These are phyloP conservation scores for Malassezia sympodialis DNA, from an alignment of 1,284 basidiomycete genomes.

Conservation along the genomic window DNA sequence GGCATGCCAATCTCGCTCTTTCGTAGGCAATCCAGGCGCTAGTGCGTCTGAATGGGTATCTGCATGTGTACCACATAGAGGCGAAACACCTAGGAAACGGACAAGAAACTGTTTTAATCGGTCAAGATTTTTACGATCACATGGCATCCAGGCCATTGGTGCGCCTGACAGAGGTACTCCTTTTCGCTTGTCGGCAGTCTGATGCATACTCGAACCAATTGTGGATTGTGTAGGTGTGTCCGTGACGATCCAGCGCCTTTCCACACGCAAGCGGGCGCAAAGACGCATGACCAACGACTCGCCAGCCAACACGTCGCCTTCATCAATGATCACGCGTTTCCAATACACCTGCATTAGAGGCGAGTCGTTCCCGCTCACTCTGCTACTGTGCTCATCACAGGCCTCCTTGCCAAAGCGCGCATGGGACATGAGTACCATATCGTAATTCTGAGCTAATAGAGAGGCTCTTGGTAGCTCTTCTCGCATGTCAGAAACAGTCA, in stretches of 20 bases:
- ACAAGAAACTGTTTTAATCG: slow-evolving; percentile 15
- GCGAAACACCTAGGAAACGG: slow-evolving; percentile 16
- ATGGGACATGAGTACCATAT: slow-evolving; percentile 20
- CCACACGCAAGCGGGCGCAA: slow-evolving; percentile 16
- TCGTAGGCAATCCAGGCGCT: neutral
- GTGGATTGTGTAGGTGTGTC: slow-evolving; percentile 20
- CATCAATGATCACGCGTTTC: slow-evolving; percentile 22
- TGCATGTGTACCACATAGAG: neutral
- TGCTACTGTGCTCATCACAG: slow-evolving; percentile 13
- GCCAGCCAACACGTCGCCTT: slow-evolving; percentile 19
- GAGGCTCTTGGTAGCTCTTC: slow-evolving; percentile 10
- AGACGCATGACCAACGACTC: slow-evolving; percentile 19
- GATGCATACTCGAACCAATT: slow-evolving; percentile 1
- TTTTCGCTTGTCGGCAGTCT: neutral
- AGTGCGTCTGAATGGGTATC: neutral
- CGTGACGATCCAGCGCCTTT: slow-evolving; percentile 24
- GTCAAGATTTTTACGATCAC: slow-evolving; percentile 21
- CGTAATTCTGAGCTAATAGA: slow-evolving; percentile 16
- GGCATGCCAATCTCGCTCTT: slow-evolving; percentile 18
- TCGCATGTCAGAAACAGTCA: slow-evolving; percentile 5
- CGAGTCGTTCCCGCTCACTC: slow-evolving; percentile 5
- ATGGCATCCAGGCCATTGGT: slow-evolving; percentile 3
- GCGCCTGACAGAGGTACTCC: neutral
- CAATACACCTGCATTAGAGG: slow-evolving; percentile 19
- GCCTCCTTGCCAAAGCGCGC: slow-evolving; percentile 21